Evolutionary conservation across 2,329 filamentous ascomycete species (phyloP), one percentile per base, ranked within the genome.

Genomic region (Herpotrichia juniperi): DNA sequence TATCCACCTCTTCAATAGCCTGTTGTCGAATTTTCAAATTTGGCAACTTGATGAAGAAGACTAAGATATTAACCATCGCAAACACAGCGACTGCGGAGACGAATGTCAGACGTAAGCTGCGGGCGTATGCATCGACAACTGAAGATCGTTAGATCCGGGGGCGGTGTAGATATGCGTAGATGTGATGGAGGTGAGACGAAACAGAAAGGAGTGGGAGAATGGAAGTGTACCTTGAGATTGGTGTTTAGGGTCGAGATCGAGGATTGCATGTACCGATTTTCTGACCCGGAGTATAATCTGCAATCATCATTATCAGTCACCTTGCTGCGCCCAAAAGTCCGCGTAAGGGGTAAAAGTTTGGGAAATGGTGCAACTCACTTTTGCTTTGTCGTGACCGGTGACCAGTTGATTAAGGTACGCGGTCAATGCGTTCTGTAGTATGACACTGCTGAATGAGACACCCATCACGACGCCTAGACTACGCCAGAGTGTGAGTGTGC

Each of bases 381-480:
- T 74, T 0, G 78, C 77, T 63, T 86, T 88, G 21, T 85, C 77
- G 0, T 77, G 76, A 0, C 85, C 87, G 0, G 77, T 79, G 8
- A 93, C 86, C 28, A 82, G 79, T 10, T 68, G 57, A 4, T 82
- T 72, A 4, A 93, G 78, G 58, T 86, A 87, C 16, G 78, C 74
- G 8, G 83, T 73, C 46, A 93, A 75, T 1, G 83, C 80, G 63
- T 91, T 91, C 74, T 93, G 89, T 55, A 93, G 76, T 7, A 91
- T 83, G 51, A 91, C 79, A 66, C 87, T 89, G 59, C 85, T 89
- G 46, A 82, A 76, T 1, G 89, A 85, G 39, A 93, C 83, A n/a
- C 89, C 90, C 64, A 92, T 79, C 1, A 93, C 88, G 50, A 81
- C 83, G 6, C 89, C 90, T 4, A 93, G 73, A 51, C 83, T 85